These are phyloP conservation scores for Mariannaea sp. DNA, from an alignment of 2,329 filamentous ascomycete genomes.

Conservation along the genomic window DNA sequence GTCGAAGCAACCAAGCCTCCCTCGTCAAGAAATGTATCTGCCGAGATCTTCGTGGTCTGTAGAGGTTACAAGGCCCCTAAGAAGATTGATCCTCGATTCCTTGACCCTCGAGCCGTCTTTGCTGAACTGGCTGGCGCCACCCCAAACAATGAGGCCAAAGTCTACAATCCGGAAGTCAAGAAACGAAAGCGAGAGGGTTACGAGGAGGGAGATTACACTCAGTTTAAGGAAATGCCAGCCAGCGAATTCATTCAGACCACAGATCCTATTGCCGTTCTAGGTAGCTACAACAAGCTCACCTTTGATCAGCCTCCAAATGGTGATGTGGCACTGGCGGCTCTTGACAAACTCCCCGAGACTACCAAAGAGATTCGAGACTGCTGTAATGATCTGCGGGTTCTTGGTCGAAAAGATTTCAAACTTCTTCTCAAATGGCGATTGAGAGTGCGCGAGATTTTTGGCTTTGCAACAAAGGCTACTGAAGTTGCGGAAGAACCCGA, in stretches of 20 bases:
- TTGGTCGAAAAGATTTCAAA: slow-evolving; percentile 95
- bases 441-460: slow-evolving; percentile 87
- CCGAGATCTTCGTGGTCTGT: slow-evolving; percentile 98
- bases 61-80: slow-evolving; percentile 95
- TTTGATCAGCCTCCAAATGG: slow-evolving; percentile 81
- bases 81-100: slow-evolving; percentile 86
- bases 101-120: slow-evolving; percentile 89
- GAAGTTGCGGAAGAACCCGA: slow-evolving; percentile 51
- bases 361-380: slow-evolving; percentile 79
- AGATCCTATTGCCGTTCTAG: slow-evolving; percentile 92
- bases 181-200: slow-evolving; percentile 98
- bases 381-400: slow-evolving; percentile 83
- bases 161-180: slow-evolving; percentile 96
- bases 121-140: slow-evolving; percentile 84
- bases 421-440: slow-evolving; percentile 87
- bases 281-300: slow-evolving; percentile 79
- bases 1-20: slow-evolving; percentile 98
- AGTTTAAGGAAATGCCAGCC: slow-evolving; percentile 86
- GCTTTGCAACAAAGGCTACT: slow-evolving; percentile 76
- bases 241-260: slow-evolving; percentile 93
- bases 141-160: slow-evolving; percentile 96
- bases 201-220: slow-evolving; percentile 91
- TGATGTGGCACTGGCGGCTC: slow-evolving; percentile 83
- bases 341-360: slow-evolving; percentile 85
- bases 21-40: slow-evolving; percentile 92